Evolutionary conservation across 2,329 filamentous ascomycete species (phyloP).

Genomic region (Fusarium beomiforme): DNA sequence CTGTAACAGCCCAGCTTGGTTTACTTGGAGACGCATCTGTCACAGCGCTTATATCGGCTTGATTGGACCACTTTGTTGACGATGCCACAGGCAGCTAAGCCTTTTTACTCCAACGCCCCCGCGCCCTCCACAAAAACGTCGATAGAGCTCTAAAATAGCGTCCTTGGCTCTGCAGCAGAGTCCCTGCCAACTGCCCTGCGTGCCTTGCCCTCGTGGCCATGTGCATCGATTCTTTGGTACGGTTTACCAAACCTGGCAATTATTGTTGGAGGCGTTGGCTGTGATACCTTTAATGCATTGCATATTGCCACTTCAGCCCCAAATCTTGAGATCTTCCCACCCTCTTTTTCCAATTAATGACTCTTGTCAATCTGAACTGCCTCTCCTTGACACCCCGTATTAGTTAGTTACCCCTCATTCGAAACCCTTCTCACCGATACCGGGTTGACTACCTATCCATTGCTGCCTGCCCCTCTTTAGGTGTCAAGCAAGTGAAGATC

Average conservation of each 20-base stretch:
- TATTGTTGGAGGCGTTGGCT: neutral
- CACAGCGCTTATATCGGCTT: slow-evolving; percentile 10
- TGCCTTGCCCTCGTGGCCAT: slow-evolving; percentile 33
- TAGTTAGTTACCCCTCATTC: neutral
- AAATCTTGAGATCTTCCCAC: slow-evolving; percentile 30
- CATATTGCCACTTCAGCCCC: slow-evolving; percentile 30
- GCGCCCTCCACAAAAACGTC: slow-evolving; percentile 13
- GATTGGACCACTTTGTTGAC: neutral
- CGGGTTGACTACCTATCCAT: slow-evolving; percentile 31
- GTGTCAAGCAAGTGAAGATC: slow-evolving; percentile 22
- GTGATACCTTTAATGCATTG: neutral
- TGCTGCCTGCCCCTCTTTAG: slow-evolving; percentile 36
- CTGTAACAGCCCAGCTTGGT: neutral
- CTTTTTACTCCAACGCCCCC: slow-evolving; percentile 7
- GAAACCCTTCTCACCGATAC: slow-evolving; percentile 27
- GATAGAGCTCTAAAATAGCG: slow-evolving; percentile 19
- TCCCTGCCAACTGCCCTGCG: slow-evolving; percentile 30
- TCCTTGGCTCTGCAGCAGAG: slow-evolving; percentile 9
- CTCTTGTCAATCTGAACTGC: slow-evolving; percentile 15
- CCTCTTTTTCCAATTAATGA: slow-evolving; percentile 21
- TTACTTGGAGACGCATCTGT: neutral
- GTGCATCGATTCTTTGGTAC: slow-evolving; percentile 5
- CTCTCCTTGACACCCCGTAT: neutral
- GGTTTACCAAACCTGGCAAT: slow-evolving; percentile 6
- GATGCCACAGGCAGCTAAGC: neutral